phyloP scores from a whole-genome alignment of 2,329 filamentous ascomycete species.

The Fusarium udum region DNA sequence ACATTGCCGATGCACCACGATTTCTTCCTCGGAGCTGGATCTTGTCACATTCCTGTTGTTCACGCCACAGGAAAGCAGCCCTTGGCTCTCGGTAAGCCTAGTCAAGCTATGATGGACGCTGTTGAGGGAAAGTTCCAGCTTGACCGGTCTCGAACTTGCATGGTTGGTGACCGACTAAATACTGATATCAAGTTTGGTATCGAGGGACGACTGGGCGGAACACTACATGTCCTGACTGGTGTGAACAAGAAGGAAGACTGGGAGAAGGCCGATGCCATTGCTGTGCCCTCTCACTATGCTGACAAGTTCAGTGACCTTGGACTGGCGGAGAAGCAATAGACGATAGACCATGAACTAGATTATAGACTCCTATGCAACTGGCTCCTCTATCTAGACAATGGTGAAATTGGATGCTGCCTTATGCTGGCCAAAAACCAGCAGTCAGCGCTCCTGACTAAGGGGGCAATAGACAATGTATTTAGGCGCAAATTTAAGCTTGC shows the following conservation, averaged over 20 bases:
- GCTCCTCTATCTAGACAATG: background rate
- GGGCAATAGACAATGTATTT: background rate
- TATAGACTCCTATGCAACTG: slow-evolving; percentile 29
- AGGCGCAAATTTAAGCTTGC: slow-evolving; percentile 18
- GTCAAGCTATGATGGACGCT: slow-evolving; percentile 99
- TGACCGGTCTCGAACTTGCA: slow-evolving; percentile 85
- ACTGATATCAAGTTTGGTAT: slow-evolving; percentile 97
- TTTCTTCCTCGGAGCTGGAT: slow-evolving; percentile 92
- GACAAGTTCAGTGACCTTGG: slow-evolving; percentile 83
- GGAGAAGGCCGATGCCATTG: slow-evolving; percentile 71
- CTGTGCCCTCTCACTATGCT: slow-evolving; percentile 83
- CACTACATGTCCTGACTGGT: slow-evolving; percentile 88
- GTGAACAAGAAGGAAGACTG: slow-evolving; percentile 88
- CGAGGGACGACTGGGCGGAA: slow-evolving; percentile 89
- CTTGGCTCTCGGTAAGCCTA: slow-evolving; percentile 88
- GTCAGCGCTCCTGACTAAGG: background rate
- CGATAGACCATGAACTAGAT: slow-evolving; percentile 24
- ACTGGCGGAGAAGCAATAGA: slow-evolving; percentile 36
- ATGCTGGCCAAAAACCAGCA: background rate
- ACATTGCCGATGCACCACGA: slow-evolving; percentile 84
- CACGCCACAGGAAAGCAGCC: slow-evolving; percentile 77
- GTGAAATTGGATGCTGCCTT: background rate
- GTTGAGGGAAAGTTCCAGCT: slow-evolving; percentile 96
- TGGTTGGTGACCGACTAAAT: slow-evolving; percentile 93
- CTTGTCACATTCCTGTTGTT: slow-evolving; percentile 79